Evolutionary conservation across 768 basidiomycete genomes (phyloP), one percentile per base, ranked within the genome.

Genomic region (Boletus rubropictus): DNA sequence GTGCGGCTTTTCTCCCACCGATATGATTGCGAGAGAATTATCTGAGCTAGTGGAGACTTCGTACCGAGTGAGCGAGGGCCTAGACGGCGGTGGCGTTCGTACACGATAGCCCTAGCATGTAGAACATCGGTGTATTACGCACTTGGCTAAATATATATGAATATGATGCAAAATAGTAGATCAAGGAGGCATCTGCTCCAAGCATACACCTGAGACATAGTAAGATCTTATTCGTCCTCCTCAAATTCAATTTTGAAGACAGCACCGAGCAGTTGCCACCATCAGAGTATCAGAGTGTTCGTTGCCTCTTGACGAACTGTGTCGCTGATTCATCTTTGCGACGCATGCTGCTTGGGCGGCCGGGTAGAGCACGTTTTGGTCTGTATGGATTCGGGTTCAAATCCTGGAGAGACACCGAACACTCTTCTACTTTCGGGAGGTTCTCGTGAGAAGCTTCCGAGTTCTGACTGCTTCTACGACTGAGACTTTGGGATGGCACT

Each of bases 301-400:
- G 66, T 41, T 44, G 63, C n/a, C 57, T 61, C 50, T 65, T 65
- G 38, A 40, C 11, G 1, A 46, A 25, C 17, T 47, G 55, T 17
- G 51, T 29, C 3, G 20, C 21, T 15, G 41, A 11, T 3, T 46
- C 53, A 15, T 51, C 46, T 40, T 38, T 48, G 49, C 28, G 35
- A 15, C 39, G 49, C n/a, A 32, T 32, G 7, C 14, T 8, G 8
- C 18, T 34, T 10, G 53, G 27, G 27, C 59, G 60, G 34, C 33
- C 63, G 15, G 64, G 64, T 15, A 65, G 47, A 15, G 61, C 51
- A 24, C 64, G 66, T 49, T 65, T 65, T 41, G 59, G 57, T 34
- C 64, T 55, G 11, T 34, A 20, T 5, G 36, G 37, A 12, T 31
- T 50, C 39, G 49, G 18, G 27, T 29, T 28, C 29, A 43, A 36